Evolutionary conservation across 257 asterid species (phyloP), one percentile per base, ranked within the genome.

Genomic region (Gentiana straminea): DNA sequence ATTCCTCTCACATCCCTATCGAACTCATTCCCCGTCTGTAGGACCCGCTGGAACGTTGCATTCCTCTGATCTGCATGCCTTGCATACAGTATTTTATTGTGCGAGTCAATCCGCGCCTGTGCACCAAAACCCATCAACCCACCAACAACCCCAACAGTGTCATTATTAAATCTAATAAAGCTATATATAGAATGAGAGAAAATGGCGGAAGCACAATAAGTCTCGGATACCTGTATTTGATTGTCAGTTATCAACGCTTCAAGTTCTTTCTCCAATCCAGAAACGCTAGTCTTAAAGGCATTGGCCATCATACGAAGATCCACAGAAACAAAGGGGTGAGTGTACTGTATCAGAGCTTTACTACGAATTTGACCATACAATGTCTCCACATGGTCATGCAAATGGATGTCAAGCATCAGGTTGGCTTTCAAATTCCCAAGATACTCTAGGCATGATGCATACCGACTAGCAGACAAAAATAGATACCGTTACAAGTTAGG

Each of bases 71-170:
- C 94, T 13, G 97, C 94, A 76, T 88, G 97, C 44, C 95, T 79
- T n/a, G 98, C 99, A 63, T 88, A 88, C 1, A 92, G 79, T 57
- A 92, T 79, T 69, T 88, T 92, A 78, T 92, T 88, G 50, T 92
- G 97, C 32, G 99, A 92, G 65, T 92, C 97, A 0, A 92, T 92
- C 11, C 97, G 82, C 49, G 97, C 99, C 99, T 92, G 93, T 24
- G 24, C 24, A 24, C 24, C 24, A 24, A 24, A 24, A 24, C 24
- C 24, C 71, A 70, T 33, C 39, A 63, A 24, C 49, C 50, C 58
- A 46, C 46, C 43, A 34, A 33, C 45, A 13, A 56, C 37, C 55
- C 51, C 11, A 48, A 3, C 1, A 55, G 35, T 24, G 13, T 35
- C 37, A 38, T 5, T 13, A 37, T 15, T 5, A 32, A 43, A 49